phyloP scores from a whole-genome alignment of 108 stramenopile genomes.

The Fragilariopsis cylindrus region DNA sequence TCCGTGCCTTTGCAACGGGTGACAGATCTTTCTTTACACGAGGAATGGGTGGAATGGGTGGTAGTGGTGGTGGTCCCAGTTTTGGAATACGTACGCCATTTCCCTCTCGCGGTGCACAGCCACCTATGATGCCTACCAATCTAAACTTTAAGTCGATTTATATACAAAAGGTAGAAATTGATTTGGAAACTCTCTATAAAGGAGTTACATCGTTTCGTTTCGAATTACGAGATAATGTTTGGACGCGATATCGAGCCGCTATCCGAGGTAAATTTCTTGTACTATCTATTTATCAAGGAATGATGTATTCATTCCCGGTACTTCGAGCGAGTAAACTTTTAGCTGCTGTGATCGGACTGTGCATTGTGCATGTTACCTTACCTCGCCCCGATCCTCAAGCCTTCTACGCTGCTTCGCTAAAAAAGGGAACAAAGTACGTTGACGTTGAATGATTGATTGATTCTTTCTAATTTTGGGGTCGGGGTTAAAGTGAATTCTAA shows the following conservation, averaged over 20 bases:
- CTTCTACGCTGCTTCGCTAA: conserved; percentile 34
- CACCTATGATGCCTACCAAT: neutral
- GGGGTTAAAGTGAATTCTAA: too few relatives aligned
- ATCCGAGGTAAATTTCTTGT: conserved; percentile 5
- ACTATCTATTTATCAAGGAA: conserved; percentile 35
- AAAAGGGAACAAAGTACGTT: conserved; percentile 46
- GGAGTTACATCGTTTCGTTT: conserved; percentile 42
- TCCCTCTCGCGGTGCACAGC: neutral
- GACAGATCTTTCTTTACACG: conserved; percentile 31
- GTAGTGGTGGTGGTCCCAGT: neutral
- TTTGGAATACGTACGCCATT: conserved; percentile 27
- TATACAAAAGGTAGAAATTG: conserved; percentile 57
- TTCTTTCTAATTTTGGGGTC: too few relatives aligned
- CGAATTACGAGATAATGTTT: conserved; percentile 41
- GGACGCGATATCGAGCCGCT: conserved; percentile 39
- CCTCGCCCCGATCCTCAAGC: conserved; percentile 44
- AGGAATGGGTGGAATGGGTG: conserved; percentile 7
- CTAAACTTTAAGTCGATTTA: conserved; percentile 53
- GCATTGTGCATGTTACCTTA: conserved; percentile 46
- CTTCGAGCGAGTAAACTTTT: conserved; percentile 49
- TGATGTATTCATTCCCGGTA: conserved; percentile 40
- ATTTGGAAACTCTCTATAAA: conserved; percentile 56
- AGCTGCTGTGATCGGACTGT: conserved; percentile 35
- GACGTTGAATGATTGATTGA: too few relatives aligned
- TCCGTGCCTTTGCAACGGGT: conserved; percentile 22